phyloP scores from a whole-genome alignment of 2,329 filamentous ascomycete genomes.

The Colletotrichum horii region DNA sequence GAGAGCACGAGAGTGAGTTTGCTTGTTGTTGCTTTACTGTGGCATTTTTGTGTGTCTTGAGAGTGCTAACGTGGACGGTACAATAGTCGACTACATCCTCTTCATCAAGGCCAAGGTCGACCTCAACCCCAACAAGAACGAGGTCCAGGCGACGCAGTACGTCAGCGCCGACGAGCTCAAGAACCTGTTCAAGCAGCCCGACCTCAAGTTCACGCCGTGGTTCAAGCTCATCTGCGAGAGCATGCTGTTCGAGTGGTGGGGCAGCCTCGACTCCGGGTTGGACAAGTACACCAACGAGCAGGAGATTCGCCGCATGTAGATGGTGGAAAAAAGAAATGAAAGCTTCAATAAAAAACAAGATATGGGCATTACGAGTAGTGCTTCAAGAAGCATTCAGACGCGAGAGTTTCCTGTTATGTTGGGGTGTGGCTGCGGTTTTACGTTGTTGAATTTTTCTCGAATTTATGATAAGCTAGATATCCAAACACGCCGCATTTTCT shows the following conservation, averaged over 20 bases:
- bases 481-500: background rate
- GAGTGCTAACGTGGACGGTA: slow-evolving; percentile 20
- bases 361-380: background rate
- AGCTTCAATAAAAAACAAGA: background rate
- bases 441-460: background rate
- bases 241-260: slow-evolving; percentile 98
- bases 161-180: slow-evolving; percentile 84
- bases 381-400: background rate
- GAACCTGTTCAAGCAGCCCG: slow-evolving; percentile 81
- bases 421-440: background rate
- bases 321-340: background rate
- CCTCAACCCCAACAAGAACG: slow-evolving; percentile 81
- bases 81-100: slow-evolving; percentile 92
- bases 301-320: slow-evolving; percentile 82
- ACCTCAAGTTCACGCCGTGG: slow-evolving; percentile 92
- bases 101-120: slow-evolving; percentile 97
- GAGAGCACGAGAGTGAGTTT: slow-evolving; percentile 91
- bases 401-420: background rate
- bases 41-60: too few relatives aligned
- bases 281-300: slow-evolving; percentile 87
- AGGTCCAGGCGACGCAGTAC: slow-evolving; percentile 85
- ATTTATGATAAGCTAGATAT: background rate
- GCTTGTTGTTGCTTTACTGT: background rate
- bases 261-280: slow-evolving; percentile 78
- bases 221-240: slow-evolving; percentile 99